Evolutionary conservation across 2,329 filamentous ascomycete species (phyloP).

Genomic region (Trichoderma brevicompactum): DNA sequence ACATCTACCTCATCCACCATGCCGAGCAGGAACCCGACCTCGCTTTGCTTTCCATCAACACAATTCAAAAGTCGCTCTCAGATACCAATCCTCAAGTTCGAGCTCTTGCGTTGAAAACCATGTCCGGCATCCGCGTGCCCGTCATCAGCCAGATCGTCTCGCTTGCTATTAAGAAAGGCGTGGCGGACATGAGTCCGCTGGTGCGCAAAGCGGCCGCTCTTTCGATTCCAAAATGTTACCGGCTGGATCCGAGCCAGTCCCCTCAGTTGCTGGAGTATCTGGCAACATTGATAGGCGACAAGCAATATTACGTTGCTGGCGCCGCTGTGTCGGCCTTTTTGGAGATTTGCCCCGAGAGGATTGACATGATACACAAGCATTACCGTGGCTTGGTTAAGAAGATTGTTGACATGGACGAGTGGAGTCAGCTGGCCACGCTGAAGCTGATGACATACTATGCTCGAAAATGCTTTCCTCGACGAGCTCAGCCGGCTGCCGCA

Average conservation of each 20-base stretch:
- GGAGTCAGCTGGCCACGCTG: constrained; percentile 87
- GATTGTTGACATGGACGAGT: constrained; percentile 98
- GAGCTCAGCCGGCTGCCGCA: constrained; percentile 60
- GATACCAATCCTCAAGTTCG: constrained; percentile 90
- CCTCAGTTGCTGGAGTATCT: constrained; percentile 87
- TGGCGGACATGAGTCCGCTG: constrained; percentile 90
- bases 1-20: constrained; percentile 96
- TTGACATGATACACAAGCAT: constrained; percentile 89
- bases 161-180: constrained; percentile 91
- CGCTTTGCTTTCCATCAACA: constrained; percentile 94
- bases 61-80: constrained; percentile 95
- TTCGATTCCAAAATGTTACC: constrained; percentile 94
- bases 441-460: constrained; percentile 83
- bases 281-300: constrained; percentile 77
- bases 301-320: constrained; percentile 95
- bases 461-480: constrained; percentile 81
- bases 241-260: constrained; percentile 81
- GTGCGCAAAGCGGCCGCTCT: constrained; percentile 92
- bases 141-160: constrained; percentile 98
- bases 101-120: constrained; percentile 89
- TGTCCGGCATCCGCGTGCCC: constrained; percentile 96
- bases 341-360: constrained; percentile 83
- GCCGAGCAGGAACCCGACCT: constrained; percentile 96
- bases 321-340: constrained; percentile 88
- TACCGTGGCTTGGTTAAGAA: constrained; percentile 86